Percentiles rank a stretch among this genome's conserved stretches.
phyloP scores from a whole-genome alignment of 805 yeast species.

The Nakazawaea peltata region DNA sequence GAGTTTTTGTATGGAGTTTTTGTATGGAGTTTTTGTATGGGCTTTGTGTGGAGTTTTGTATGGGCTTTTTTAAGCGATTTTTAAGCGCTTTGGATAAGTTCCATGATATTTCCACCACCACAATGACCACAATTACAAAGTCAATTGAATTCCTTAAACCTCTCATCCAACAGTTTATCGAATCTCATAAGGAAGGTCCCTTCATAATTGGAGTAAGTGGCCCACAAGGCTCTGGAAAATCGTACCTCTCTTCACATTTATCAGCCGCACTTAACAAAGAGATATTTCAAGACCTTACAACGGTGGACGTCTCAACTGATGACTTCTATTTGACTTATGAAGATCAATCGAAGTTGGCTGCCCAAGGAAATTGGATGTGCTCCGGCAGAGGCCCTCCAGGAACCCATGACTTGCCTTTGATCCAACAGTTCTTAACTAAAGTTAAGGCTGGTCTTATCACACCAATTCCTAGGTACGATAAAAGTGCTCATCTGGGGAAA shows the following conservation, averaged over 20 bases:
- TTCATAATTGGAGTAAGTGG: constrained; percentile 54
- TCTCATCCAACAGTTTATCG: constrained; percentile 20
- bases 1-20: no score
- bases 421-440: constrained; percentile 26
- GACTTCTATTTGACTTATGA: constrained; percentile 70
- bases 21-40: no score
- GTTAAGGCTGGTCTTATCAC: constrained; percentile 20
- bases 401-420: constrained; percentile 67
- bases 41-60: no score
- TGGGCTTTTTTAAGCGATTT: no score
- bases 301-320: constrained; percentile 65
- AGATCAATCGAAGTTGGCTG: constrained; percentile 45
- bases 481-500: constrained; percentile 57
- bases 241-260: constrained; percentile 42
- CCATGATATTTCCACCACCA: no score
- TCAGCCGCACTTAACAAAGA: constrained; percentile 20
- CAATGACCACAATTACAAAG: constrained; percentile 13
- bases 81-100: no score
- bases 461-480: constrained; percentile 67
- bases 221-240: constrained; percentile 78
- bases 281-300: constrained; percentile 26
- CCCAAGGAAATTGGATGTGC: constrained; percentile 43
- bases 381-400: constrained; percentile 88
- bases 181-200: constrained; percentile 7
- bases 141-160: constrained; percentile 22